Base-by-base conservation (phyloP, 179 eudicot genomes). In the Carnegiea gigantea region DNA sequence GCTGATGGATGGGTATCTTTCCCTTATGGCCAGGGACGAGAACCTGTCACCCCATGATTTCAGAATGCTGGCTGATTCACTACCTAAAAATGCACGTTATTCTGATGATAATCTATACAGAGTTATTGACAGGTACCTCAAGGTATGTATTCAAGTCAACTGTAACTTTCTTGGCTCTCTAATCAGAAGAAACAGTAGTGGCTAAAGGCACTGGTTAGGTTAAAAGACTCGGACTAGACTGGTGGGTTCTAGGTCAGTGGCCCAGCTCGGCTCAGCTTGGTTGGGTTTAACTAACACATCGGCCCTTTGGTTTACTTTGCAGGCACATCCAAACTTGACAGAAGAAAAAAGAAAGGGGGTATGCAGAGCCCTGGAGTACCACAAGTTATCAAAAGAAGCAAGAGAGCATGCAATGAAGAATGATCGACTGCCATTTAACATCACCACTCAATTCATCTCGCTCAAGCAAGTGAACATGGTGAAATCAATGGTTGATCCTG, bases 381-480 rank as follows among this genome's bases (percentile, higher is more conserved):
- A 83, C 13, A 87, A 87, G 73, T 60, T 89, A 70, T 85, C 91
- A 38, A 83, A 85, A 78, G 86, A 86, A 77, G 89, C 91, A 38
- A 85, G 87, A 4, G 70, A 79, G 70, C 89, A 87, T 57, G 87
- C 85, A 38, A 82, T 76, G 84, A 85, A 74, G 83, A 89, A 87
- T 74, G 86, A 87, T 36, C 77, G 91, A 73, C 57, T 87, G 74
- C 86, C 90, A 46, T 3, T 68, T 57, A 83, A 83, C 67, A 80
- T 85, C 15, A 82, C 36, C 46, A 76, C 88, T 3, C 90, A 79
- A 57, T 89, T 86, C 73, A 49, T 86, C 57, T 86, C 88, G 14
- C 87, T 89, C 62, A 86, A 89, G 78, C 92, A 89, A 30, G 88
- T 89, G 17, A 81, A 57, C 17, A 85, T 88, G 85, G 83, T 83